Evolutionary conservation across 2,329 filamentous ascomycete genomes (phyloP).

Genomic region (Knoxdaviesia capensis): DNA sequence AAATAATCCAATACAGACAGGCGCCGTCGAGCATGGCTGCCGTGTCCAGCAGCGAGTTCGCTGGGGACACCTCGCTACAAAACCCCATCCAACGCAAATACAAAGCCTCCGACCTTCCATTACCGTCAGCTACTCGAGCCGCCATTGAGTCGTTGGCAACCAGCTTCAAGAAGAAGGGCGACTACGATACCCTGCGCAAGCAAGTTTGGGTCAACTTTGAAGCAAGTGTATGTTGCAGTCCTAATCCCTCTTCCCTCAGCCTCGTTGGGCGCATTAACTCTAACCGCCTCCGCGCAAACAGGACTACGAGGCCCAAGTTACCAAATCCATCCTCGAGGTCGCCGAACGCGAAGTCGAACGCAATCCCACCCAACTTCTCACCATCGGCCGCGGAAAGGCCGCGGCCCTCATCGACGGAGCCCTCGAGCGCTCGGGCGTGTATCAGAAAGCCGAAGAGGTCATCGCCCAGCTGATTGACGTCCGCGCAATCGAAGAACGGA

Average conservation of each 20-base stretch:
- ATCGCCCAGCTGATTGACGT: slow-evolving; percentile 50
- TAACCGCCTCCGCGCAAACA: slow-evolving; percentile 11
- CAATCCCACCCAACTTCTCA: slow-evolving; percentile 50
- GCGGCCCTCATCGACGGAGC: slow-evolving; percentile 60
- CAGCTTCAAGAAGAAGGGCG: slow-evolving; percentile 71
- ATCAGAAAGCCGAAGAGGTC: slow-evolving; percentile 47
- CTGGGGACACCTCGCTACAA: too few species aligned
- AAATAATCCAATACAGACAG: too few species aligned
- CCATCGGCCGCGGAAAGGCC: slow-evolving; percentile 53
- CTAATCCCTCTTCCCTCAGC: not conserved
- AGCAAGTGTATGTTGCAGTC: slow-evolving; percentile 32
- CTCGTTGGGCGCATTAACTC: not conserved
- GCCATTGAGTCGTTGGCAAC: slow-evolving; percentile 60
- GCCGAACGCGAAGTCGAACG: slow-evolving; percentile 57
- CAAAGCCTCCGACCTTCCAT: slow-evolving; percentile 55
- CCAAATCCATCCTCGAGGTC: slow-evolving; percentile 45
- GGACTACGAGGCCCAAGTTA: slow-evolving; percentile 51
- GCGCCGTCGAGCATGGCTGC: too few species aligned
- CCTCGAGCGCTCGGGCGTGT: slow-evolving; percentile 56
- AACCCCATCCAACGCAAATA: slow-evolving; percentile 13
- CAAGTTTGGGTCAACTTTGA: slow-evolving; percentile 58
- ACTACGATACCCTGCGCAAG: slow-evolving; percentile 61
- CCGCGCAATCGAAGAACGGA: slow-evolving; percentile 43
- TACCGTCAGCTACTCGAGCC: slow-evolving; percentile 50
- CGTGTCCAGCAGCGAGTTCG: too few species aligned